Evolutionary conservation across 1,139 yeast genomes (phyloP).

Genomic region (Suhomyces maxii): DNA sequence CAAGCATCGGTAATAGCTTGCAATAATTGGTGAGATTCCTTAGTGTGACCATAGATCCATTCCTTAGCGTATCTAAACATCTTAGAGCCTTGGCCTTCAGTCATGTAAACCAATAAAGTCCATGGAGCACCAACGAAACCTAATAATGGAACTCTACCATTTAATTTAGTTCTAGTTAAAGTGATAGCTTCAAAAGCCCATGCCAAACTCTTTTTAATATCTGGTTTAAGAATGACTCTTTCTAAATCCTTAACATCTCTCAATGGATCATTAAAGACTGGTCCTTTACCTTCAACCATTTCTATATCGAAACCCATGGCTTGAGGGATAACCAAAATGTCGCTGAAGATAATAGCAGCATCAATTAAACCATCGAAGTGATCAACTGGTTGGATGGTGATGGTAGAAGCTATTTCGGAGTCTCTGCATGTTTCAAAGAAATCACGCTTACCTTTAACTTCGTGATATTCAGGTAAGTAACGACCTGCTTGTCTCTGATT

Average conservation of each 20-base stretch:
- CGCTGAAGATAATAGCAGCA: slow-evolving; percentile 96
- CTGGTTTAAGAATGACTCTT: slow-evolving; percentile 59
- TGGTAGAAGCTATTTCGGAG: slow-evolving; percentile 89
- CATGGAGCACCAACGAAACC: slow-evolving; percentile 99
- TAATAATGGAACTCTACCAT: slow-evolving; percentile 89
- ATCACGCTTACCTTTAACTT: slow-evolving; percentile 82
- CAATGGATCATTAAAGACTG: slow-evolving; percentile 86
- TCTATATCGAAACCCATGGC: slow-evolving; percentile 96
- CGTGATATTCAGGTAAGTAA: slow-evolving; percentile 86
- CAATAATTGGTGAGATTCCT: slow-evolving; percentile 67
- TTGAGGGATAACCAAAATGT: slow-evolving; percentile 93
- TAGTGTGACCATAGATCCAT: slow-evolving; percentile 83
- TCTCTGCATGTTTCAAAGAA: slow-evolving; percentile 92
- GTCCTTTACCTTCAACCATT: slow-evolving; percentile 95
- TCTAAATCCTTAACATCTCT: slow-evolving; percentile 69
- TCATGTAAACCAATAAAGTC: slow-evolving; percentile 95
- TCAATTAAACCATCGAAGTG: slow-evolving; percentile 88
- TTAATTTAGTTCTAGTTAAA: slow-evolving; percentile 74
- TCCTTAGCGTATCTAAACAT: slow-evolving; percentile 88
- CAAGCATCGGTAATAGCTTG: slow-evolving; percentile 87
- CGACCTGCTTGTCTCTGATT: slow-evolving; percentile 79
- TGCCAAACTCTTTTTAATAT: slow-evolving; percentile 72
- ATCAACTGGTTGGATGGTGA: slow-evolving; percentile 93
- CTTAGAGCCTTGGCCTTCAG: slow-evolving; percentile 96
- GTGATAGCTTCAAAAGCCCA: slow-evolving; percentile 96